Base-by-base conservation (phyloP, 2,329 filamentous ascomycete species). In the Didymella arachidicola region DNA sequence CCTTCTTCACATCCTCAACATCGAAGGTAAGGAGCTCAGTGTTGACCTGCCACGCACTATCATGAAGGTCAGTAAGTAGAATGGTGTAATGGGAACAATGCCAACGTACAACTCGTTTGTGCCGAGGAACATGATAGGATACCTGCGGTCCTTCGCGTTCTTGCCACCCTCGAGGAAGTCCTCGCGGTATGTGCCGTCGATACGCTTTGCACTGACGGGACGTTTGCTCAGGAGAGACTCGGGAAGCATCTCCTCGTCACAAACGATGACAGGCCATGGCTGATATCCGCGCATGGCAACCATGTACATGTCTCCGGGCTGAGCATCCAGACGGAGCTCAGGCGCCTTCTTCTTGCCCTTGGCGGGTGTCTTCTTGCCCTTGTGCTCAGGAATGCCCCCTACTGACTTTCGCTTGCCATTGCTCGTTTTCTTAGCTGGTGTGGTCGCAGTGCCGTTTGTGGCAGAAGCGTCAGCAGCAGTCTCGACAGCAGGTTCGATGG, bases 41-140 rank as follows among this genome's bases (percentile, higher is more conserved):
- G 78, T 98, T 97, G 61, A 88, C 85, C 65, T 94, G 91, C 94
- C 94, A 99, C 36, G 91, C 91, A 79, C 95, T 99, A 68, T 49
- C 7, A 22, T 5, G 36, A 26, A 34, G 18, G 36, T 69, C 34
- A 69, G 60, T 19, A 62, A 29, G 50, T 45, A 26, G n/a, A 19
- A 7, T n/a, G 8, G 6, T 11, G 25, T 2, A 16, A 4, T 7
- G 7, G n/a, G 25, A n/a, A 25, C 18, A 8, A n/a, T 16, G 16
- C 61, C 36, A 43, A 87, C 94, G 87, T 81, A 99, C 95, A 99
- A 98, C 83, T 98, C 94, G 72, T 98, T 97, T 36, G 93, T 97
- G 64, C 87, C 84, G 49, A 98, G 81, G 76, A 97, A 98, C 94
- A 98, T 97, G 72, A 98, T 88, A 5, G 94, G 92, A 75, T 93